Percentiles rank a stretch among this genome's conserved stretches.
Evolutionary conservation across 2,329 filamentous ascomycete species (phyloP).

Genomic region (Fusarium siculi): DNA sequence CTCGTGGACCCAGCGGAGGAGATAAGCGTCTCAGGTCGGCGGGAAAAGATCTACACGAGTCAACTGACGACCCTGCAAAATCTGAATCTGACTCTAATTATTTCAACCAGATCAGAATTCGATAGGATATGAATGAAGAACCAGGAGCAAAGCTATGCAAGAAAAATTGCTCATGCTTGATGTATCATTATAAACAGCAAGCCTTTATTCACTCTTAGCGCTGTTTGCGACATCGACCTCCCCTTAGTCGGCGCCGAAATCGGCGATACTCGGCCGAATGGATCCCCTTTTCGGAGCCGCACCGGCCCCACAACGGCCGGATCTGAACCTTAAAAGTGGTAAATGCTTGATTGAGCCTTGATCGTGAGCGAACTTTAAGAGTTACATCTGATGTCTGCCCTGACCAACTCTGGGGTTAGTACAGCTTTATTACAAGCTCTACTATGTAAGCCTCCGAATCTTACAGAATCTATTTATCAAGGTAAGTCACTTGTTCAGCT

Average conservation of each 20-base stretch:
- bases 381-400: background rate
- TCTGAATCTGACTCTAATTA: background rate
- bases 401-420: background rate
- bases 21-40: slow-evolving; percentile 20
- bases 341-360: background rate
- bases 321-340: background rate
- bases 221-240: background rate
- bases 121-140: background rate
- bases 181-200: background rate
- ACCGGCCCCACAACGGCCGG: slow-evolving; percentile 9
- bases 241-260: slow-evolving; percentile 31
- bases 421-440: background rate
- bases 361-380: background rate
- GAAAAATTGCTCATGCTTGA: background rate
- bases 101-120: background rate
- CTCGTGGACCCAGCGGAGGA: background rate
- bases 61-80: slow-evolving; percentile 2
- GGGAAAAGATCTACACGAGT: slow-evolving; percentile 16
- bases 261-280: slow-evolving; percentile 10
- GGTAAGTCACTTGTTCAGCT: background rate
- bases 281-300: slow-evolving; percentile 14
- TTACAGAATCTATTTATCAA: background rate
- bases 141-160: no score
- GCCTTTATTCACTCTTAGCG: background rate
- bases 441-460: background rate